Percentiles rank a stretch among this genome's conserved stretches.
These are phyloP conservation scores for Mycena floridula DNA, from an alignment of 768 basidiomycete species.

Conservation along the genomic window DNA sequence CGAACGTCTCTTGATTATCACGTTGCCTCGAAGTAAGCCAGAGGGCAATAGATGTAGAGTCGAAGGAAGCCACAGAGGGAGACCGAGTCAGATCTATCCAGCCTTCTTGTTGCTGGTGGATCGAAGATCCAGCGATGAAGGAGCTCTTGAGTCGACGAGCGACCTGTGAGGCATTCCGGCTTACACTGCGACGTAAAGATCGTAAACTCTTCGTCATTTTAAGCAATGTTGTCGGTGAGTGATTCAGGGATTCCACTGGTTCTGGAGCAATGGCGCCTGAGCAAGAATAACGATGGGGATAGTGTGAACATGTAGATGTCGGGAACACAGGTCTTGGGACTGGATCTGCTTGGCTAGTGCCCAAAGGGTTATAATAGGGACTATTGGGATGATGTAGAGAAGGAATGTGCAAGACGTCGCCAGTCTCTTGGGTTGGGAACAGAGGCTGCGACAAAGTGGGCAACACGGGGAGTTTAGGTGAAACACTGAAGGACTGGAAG, in stretches of 20 bases:
- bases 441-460: conserved; percentile 32
- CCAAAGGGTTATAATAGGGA: no score
- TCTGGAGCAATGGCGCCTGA: conserved; percentile 36
- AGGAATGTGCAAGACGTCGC: conserved; percentile 22
- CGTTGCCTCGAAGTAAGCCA: conserved; percentile 36
- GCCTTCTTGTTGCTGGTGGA: neutral
- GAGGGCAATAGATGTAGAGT: conserved; percentile 21
- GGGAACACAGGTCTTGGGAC: conserved; percentile 37
- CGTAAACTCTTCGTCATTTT: conserved; percentile 28
- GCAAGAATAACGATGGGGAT: conserved; percentile 25
- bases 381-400: conserved; percentile 44
- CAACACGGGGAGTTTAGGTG: conserved; percentile 24
- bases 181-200: conserved; percentile 18
- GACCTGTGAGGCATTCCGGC: conserved; percentile 19
- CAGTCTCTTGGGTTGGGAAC: conserved; percentile 22
- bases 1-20: conserved; percentile 18
- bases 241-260: conserved; percentile 11
- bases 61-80: conserved; percentile 17
- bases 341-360: no score
- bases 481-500: conserved; percentile 14
- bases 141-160: conserved; percentile 15
- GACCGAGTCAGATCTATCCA: conserved; percentile 5
- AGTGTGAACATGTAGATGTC: conserved; percentile 16
- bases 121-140: neutral
- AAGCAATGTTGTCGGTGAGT: conserved; percentile 11